Percentiles rank a stretch among this genome's conserved stretches.
These are phyloP conservation scores for Dictyophora rubrovolvata DNA, from an alignment of 768 basidiomycete genomes.

Conservation along the genomic window DNA sequence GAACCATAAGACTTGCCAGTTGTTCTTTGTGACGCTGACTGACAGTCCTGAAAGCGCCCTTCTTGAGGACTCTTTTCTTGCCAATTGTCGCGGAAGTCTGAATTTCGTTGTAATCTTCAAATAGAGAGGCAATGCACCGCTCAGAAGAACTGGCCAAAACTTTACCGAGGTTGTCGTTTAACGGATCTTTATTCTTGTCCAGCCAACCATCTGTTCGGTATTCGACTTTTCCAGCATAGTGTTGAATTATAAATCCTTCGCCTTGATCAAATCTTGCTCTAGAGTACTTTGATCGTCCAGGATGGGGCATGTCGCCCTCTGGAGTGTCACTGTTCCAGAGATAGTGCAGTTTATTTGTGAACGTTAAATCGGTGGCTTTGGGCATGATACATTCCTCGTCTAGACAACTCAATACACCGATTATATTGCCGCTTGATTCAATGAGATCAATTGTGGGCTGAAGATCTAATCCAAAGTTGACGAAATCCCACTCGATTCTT, in stretches of 20 bases:
- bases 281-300: conserved; percentile 74
- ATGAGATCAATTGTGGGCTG: conserved; percentile 99
- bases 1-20: conserved; percentile 79
- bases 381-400: conserved; percentile 99
- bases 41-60: conserved; percentile 94
- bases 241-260: conserved; percentile 59
- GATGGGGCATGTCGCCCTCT: conserved; percentile 43
- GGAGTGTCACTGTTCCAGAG: conserved; percentile 52
- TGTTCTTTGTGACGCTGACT: conserved; percentile 95
- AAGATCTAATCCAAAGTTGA: conserved; percentile 94
- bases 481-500: conserved; percentile 94
- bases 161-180: conserved; percentile 91
- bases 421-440: conserved; percentile 60
- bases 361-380: conserved; percentile 90
- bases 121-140: conserved; percentile 71
- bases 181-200: conserved; percentile 98
- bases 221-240: conserved; percentile 95
- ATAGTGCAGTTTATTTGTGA: conserved; percentile 82
- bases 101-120: conserved; percentile 66
- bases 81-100: conserved; percentile 30
- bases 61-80: conserved; percentile 76
- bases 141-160: conserved; percentile 78
- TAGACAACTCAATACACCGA: conserved; percentile 85
- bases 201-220: conserved; percentile 95
- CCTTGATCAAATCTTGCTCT: conserved; percentile 76